Base-by-base conservation (phyloP, 129 eudicot species). In the Artemisia argyi region DNA sequence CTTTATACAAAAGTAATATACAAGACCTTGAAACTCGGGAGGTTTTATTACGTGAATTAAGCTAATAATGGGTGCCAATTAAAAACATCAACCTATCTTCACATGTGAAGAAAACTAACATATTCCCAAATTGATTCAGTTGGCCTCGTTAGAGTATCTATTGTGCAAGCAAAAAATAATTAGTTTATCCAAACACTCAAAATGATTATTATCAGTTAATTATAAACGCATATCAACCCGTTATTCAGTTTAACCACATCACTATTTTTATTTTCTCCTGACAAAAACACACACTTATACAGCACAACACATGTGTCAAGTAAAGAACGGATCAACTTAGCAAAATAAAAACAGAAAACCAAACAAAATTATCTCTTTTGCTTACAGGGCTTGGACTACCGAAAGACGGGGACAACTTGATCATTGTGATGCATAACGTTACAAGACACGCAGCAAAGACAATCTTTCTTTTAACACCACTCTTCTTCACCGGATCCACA, bases 381-480 rank as follows among this genome's bases (percentile, higher is more conserved):
- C 76, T 80, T 87, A 92, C 98, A 60, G 81, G 83, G 28, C 80
- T 85, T 12, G 95, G 92, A 66, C 74, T 66, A 62, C 67, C 74
- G 78, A 88, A 68, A 66, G 65, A 61, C 18, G 94, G 80, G 47
- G 92, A 83, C 39, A 78, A 79, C 73, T 79, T 93, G 68, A 87
- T 73, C 77, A 93, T 76, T 58, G 82, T 55, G 68, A 93, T 76
- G 69, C 92, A 80, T 60, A 93, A 42, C 28, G 86, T 86, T 63
- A 84, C 73, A 20, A 87, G 74, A 47, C 76, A 84, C 2, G 92
- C 88, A 51, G 82, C 91, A 75, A 93, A 60, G 54, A 89, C 51
- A 16, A 87, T 71, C 67, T 84, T 89, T 73, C 90, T 80, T 47
- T 78, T 66, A 68, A 83, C 39, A 53, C 78, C 82, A 77, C 84